Evolutionary conservation across 768 basidiomycete species (phyloP), one percentile per base, ranked within the genome.

Genomic region (Trametes meyenii): DNA sequence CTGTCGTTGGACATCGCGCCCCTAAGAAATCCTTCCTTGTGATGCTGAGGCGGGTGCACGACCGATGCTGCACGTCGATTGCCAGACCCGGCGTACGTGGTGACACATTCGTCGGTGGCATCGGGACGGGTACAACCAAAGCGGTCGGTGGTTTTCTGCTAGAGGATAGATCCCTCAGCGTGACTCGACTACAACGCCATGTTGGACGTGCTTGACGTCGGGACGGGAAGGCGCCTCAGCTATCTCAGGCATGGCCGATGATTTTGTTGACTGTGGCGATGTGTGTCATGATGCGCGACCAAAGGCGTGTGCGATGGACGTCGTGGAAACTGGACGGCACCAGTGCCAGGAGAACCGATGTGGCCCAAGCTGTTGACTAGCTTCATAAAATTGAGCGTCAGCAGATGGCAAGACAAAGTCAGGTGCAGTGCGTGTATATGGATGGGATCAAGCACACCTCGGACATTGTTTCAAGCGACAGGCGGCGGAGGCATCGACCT

Each of bases 91-190:
- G 24, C 1, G 7, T 5, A 19, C 12, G 24, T 29, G 7, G 10
- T 29, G n/a, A n/a, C 39, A 16, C 23, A 17, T 42, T 44, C 26
- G 49, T 44, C 33, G 17, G 57, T 50, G 49, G 49, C 49, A 14
- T 35, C 29, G 33, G 49, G 14, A 29, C 57, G 39, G n/a, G 8
- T 33, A 19, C 17, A 24, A 16, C 57, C 40, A 29, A 36, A 21
- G 40, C 49, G 57, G 57, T 19, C 11, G 36, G 49, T 43, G 49
- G 57, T 49, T 50, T 33, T 40, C 43, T 42, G n/a, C 38, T n/a
- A 39, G 50, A 40, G 38, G 11, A 40, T 46, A 42, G 42, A 26
- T 13, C 8, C 12, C 16, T n/a, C 1, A 19, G 7, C 3, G 16
- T 29, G 39, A 8, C 29, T 3, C 29, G 29, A 33, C 29, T 33